Base-by-base conservation (phyloP, 345 rosid species). In the Lagerstroemia speciosa region DNA sequence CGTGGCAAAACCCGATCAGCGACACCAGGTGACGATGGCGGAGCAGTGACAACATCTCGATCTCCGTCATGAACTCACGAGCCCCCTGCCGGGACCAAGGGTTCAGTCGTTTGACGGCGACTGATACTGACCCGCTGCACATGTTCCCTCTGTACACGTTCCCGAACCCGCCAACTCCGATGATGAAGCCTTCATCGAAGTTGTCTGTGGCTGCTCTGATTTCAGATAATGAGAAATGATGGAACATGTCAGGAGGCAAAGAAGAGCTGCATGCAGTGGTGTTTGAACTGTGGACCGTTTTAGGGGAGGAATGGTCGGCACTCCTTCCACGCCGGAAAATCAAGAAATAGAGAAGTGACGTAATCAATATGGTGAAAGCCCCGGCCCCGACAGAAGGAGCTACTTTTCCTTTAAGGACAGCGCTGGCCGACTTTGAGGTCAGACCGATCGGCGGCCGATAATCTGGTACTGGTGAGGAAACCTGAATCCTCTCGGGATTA, bases 101-200 rank as follows among this genome's bases (percentile, higher is more conserved):
- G 29, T 78, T 63, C 12, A 75, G 65, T 11, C 85, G 75, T 67
- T 84, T 84, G 69, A 84, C 75, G 0, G 88, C 88, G 20, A 78
- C 83, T 2, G 62, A 60, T 0, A 71, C 72, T 11, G 75, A 34
- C 22, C 73, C 77, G 5, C 68, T 68, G 1, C 75, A 71, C 15
- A 79, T 46, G 31, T 50, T 8, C 5, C 83, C 83, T 62, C 77
- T 77, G 57, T 77, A 82, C 33, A 82, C 86, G 12, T 77, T 65
- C 30, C 83, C 81, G 40, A 82, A 79, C n/a, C 86, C 86, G 0
- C 86, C 86, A 0, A 71, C 43, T 1, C 86, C 86, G 31, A 82
- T 61, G 2, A 79, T 41, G 40, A 37, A 10, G 17, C 38, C 57
- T 30, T 73, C 68, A 5, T 78, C 74, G 27, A 82, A 82, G 36